Evolutionary conservation across 441 rosid genomes (phyloP).

Genomic region (Populus hybrid): DNA sequence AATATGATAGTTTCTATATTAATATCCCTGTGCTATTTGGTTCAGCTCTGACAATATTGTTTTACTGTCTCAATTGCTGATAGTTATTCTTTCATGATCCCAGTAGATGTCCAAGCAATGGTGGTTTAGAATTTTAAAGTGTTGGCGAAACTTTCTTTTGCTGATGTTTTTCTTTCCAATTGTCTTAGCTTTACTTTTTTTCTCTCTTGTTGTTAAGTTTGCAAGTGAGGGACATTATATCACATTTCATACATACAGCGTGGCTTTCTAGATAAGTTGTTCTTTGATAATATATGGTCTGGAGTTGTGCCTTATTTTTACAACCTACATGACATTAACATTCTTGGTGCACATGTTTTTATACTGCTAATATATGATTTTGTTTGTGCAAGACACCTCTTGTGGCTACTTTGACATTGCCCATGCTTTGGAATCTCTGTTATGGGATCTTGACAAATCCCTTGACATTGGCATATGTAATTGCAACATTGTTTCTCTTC

Average conservation of each 20-base stretch:
- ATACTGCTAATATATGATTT: background rate
- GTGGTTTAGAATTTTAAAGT: background rate
- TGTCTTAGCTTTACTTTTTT: background rate
- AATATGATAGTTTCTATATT: background rate
- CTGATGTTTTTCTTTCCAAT: background rate
- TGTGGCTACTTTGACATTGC: background rate
- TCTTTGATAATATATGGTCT: background rate
- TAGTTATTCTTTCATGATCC: background rate
- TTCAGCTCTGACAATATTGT: background rate
- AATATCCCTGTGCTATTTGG: background rate
- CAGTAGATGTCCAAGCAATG: background rate
- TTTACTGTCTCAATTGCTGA: background rate
- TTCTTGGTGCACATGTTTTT: background rate
- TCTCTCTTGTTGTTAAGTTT: background rate
- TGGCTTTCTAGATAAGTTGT: background rate
- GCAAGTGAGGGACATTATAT: background rate
- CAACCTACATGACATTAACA: background rate
- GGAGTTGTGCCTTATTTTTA: background rate
- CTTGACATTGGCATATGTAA: background rate
- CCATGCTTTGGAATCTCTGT: background rate
- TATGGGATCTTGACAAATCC: background rate
- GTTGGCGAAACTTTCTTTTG: background rate
- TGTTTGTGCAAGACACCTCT: background rate
- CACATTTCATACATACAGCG: background rate
- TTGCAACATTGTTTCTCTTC: background rate